Percentiles rank a stretch among this genome's conserved stretches.
Evolutionary conservation across 1,284 basidiomycete species (phyloP).

Genomic region (Mrakiaceae sp.): DNA sequence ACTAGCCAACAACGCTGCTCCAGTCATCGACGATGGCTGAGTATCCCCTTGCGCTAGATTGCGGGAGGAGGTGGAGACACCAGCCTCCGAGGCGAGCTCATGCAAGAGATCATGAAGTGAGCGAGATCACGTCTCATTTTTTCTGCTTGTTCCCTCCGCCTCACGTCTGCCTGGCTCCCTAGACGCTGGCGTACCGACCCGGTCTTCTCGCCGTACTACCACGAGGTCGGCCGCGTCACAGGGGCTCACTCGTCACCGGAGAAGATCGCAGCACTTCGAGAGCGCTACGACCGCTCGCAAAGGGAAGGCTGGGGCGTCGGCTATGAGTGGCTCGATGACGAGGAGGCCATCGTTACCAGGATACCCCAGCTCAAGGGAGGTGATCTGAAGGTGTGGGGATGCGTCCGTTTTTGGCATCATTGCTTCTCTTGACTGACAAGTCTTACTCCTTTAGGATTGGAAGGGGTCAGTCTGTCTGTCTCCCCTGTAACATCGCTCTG

Average conservation of each 20-base stretch:
- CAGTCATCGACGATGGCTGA: neutral
- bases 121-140: too few species aligned
- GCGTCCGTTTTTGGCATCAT: neutral
- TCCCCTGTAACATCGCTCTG: too few species aligned
- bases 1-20: slow-evolving; percentile 6
- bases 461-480: slow-evolving; percentile 13
- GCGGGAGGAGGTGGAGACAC: slow-evolving; percentile 12
- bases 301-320: slow-evolving; percentile 14
- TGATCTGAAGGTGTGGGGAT: slow-evolving; percentile 4
- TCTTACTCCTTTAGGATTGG: neutral
- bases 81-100: slow-evolving; percentile 18
- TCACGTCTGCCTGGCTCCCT: too few species aligned
- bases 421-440: neutral
- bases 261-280: slow-evolving; percentile 17
- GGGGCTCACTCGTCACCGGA: slow-evolving; percentile 12
- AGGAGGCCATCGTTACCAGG: slow-evolving; percentile 21
- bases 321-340: slow-evolving; percentile 24
- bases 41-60: neutral
- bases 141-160: too few species aligned
- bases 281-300: neutral
- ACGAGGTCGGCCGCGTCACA: slow-evolving; percentile 25
- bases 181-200: slow-evolving; percentile 26
- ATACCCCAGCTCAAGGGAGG: slow-evolving; percentile 19
- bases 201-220: slow-evolving; percentile 27
- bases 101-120: slow-evolving; percentile 23